A percentile compares a stretch with the other conserved stretches of the same genome.
Evolutionary conservation across 2,329 filamentous ascomycete species (phyloP).

Genomic region (Thyridium curvatum): DNA sequence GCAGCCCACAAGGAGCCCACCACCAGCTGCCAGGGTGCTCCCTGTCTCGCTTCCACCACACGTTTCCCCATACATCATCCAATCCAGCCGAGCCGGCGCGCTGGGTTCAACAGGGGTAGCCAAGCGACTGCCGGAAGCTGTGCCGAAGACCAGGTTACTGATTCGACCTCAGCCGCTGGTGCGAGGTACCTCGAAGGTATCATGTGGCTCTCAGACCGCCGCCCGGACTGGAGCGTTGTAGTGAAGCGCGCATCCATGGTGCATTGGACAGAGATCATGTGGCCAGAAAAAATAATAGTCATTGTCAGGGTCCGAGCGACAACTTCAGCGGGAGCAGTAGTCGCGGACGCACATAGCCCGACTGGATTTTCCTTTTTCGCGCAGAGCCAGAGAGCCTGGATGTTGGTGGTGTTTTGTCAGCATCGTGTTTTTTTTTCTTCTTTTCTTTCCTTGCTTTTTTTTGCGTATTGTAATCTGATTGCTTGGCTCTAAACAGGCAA

Average conservation of each 20-base stretch:
- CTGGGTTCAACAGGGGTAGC: not conserved
- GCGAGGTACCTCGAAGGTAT: not conserved
- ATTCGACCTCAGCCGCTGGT: not conserved
- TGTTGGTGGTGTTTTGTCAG: no score
- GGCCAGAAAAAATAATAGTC: not conserved
- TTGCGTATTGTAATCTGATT: no score
- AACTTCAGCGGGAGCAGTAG: no score
- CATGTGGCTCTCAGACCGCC: not conserved
- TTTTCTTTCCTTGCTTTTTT: no score
- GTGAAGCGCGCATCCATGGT: not conserved
- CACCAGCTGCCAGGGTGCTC: not conserved
- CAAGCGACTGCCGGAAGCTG: conserved; percentile 1
- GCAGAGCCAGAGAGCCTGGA: no score
- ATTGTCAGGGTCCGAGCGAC: no score
- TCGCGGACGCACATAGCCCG: no score
- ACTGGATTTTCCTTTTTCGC: no score
- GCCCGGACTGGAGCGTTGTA: no score
- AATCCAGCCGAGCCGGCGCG: not conserved
- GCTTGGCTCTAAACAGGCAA: no score
- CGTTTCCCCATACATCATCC: conserved; percentile 1
- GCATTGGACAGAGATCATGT: not conserved
- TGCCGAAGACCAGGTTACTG: not conserved
- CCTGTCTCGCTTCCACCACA: conserved; percentile 1
- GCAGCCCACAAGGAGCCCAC: no score
- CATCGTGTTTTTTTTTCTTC: no score